phyloP scores from a whole-genome alignment of 495 filamentous ascomycete species.

The Staphylotrichum tortipilum region DNA sequence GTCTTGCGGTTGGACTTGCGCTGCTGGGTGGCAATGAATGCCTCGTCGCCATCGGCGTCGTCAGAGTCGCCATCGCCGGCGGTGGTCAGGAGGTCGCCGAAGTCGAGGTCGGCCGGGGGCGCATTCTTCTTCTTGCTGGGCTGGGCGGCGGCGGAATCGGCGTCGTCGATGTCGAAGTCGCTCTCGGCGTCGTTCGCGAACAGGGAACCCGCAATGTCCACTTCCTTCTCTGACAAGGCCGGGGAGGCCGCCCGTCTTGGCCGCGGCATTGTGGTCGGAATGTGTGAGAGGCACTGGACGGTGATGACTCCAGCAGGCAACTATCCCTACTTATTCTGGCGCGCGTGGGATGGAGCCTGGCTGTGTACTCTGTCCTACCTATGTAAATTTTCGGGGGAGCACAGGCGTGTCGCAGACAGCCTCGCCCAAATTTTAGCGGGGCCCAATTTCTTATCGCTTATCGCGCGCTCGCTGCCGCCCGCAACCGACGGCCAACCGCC shows the following conservation, averaged over 20 bases:
- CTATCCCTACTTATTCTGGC: no score
- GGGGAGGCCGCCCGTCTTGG: constrained; percentile 67
- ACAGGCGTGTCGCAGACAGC: no score
- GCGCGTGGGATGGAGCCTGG: no score
- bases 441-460: not conserved
- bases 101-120: constrained; percentile 27
- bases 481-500: no score
- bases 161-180: constrained; percentile 25
- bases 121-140: constrained; percentile 7
- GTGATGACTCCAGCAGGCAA: no score
- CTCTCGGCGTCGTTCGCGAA: constrained; percentile 47
- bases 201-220: constrained; percentile 79
- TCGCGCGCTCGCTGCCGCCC: not conserved
- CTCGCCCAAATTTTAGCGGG: constrained; percentile 20
- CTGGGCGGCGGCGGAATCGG: constrained; percentile 21
- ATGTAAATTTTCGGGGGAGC: constrained; percentile 3
- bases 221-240: constrained; percentile 76
- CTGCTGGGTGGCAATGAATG: constrained; percentile 80
- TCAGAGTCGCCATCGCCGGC: constrained; percentile 19
- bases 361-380: not conserved
- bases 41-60: constrained; percentile 39
- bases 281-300: not conserved
- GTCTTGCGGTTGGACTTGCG: constrained; percentile 78
- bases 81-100: constrained; percentile 35
- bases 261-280: constrained; percentile 18